Conservation (phyloP, 441 rosid species). For the Melastoma candidum region DNA sequence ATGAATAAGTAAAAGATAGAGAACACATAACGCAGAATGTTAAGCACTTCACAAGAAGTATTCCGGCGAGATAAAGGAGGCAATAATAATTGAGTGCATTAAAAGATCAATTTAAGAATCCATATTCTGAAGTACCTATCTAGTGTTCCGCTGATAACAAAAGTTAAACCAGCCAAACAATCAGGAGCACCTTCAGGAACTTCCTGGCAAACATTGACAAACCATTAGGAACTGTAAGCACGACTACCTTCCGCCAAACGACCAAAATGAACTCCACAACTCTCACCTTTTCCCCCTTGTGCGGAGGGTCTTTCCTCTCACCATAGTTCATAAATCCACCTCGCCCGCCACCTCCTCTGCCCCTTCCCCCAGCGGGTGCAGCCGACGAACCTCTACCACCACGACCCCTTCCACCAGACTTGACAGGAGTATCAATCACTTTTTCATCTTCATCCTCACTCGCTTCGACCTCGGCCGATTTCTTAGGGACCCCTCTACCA, state of each 20-base stretch:
- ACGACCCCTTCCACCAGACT: slow-evolving; percentile 75
- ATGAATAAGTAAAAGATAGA: not conserved
- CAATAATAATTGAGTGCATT: slow-evolving; percentile 4
- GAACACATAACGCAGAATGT: not conserved
- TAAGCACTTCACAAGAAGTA: not conserved
- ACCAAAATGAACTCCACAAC: not conserved
- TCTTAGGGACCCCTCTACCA: slow-evolving; percentile 50
- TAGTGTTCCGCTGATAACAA: slow-evolving; percentile 98
- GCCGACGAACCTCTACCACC: slow-evolving; percentile 67
- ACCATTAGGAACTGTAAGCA: slow-evolving; percentile 4
- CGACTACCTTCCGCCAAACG: not conserved
- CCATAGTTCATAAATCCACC: slow-evolving; percentile 94
- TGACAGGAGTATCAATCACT: slow-evolving; percentile 45
- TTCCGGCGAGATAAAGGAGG: slow-evolving; percentile 5
- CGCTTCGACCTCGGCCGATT: slow-evolving; percentile 34
- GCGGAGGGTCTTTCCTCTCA: slow-evolving; percentile 97
- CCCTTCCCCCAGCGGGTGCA: slow-evolving; percentile 60
- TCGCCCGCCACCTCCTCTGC: slow-evolving; percentile 75
- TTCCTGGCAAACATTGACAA: slow-evolving; percentile 45
- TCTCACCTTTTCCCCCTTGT: slow-evolving; percentile 93
- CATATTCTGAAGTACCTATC: slow-evolving; percentile 56
- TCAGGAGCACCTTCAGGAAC: slow-evolving; percentile 90
- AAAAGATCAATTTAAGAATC: slow-evolving; percentile 10
- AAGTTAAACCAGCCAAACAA: slow-evolving; percentile 79
- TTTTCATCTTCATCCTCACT: slow-evolving; percentile 48